Conservation (phyloP, 345 rosid species). For the Raphanus sativus region DNA sequence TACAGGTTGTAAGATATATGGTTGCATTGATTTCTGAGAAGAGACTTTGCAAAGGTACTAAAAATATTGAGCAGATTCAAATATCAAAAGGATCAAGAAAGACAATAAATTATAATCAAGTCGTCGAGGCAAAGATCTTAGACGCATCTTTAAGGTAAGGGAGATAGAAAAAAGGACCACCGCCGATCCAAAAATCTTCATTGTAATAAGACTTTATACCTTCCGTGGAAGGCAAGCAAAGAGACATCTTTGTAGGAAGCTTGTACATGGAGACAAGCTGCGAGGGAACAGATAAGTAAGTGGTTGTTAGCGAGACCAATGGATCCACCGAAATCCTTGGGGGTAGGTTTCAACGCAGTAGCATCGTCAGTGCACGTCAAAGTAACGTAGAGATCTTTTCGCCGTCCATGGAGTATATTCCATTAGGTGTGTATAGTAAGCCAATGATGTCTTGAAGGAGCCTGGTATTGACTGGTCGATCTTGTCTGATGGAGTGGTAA, state of each 20-base stretch:
- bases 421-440: not conserved
- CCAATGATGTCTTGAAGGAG: not conserved
- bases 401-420: not conserved
- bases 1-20: not conserved
- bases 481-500: conserved; percentile 16
- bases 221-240: conserved; percentile 32
- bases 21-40: conserved; percentile 70
- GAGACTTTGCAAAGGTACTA: conserved; percentile 75
- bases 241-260: not conserved
- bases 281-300: conserved; percentile 7
- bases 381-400: conserved; percentile 2
- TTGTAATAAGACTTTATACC: not conserved
- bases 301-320: conserved; percentile 25
- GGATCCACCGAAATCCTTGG: not conserved
- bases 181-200: conserved; percentile 22
- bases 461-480: not conserved
- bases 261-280: not conserved
- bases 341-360: not conserved
- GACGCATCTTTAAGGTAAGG: conserved; percentile 14
- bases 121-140: conserved; percentile 19
- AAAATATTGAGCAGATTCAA: not conserved
- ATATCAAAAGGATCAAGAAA: not conserved
- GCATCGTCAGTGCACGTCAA: conserved; percentile 13
- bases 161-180: not conserved
- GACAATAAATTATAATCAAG: conserved; percentile 36